Base-by-base conservation (phyloP, 331 rosid genomes). In the Erythrophleum ivorense region DNA sequence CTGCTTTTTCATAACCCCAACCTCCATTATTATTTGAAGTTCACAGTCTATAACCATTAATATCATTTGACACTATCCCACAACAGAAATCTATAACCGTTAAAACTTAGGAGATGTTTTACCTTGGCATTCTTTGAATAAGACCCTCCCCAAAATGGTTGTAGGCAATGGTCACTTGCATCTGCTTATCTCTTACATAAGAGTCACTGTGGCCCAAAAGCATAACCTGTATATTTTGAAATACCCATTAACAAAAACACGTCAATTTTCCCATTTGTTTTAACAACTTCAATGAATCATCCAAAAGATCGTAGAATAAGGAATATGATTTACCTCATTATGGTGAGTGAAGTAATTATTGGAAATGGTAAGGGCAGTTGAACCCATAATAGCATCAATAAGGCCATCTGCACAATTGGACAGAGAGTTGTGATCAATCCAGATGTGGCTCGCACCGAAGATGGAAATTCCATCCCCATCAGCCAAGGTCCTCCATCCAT, bases 101-200 rank as follows among this genome's bases (percentile, higher is more conserved):
- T 36, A 36, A 36, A 36, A 36, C 40, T 5, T 0, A 15, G 1
- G 16, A 68, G 50, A 46, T 50, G 65, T 62, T 13, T 75, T 90
- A 93, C 99, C 99, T 96, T 43, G 99, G 99, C 99, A 96, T 96
- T 76, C 99, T 93, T 48, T 96, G 99, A 29, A 93, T 90, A 29
- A 96, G 98, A 38, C 97, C 97, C 85, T 96, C 97, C 40, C 99
- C 98, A 82, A 96, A 96, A 92, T 96, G 99, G 84, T 96, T 96
- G 88, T 93, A 96, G 53, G 99, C 98, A 74, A 96, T 94, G 84
- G 98, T 96, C 65, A 93, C 99, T 85, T 96, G 99, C 99, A 96
- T 96, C 58, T 91, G 92, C 87, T 88, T 93, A 87, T 96, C 99
- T 10, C 90, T 80, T 1, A 89, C 88, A 71, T 94, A 96, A 41